Evolutionary conservation across 2,329 filamentous ascomycete species (phyloP), one percentile per base, ranked within the genome.

Genomic region (Ceratocystis huliohia): DNA sequence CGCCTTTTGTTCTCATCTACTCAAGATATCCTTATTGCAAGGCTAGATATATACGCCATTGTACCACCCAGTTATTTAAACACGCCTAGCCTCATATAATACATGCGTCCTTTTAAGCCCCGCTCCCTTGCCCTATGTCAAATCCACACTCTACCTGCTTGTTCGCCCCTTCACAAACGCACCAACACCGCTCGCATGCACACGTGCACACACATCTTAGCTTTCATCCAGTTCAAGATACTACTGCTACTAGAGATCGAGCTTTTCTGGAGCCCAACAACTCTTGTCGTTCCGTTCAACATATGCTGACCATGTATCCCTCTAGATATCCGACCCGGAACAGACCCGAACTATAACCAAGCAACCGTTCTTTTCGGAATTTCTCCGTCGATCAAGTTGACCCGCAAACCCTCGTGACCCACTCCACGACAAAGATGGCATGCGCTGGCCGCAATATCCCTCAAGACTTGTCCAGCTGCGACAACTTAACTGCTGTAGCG

Each of bases 401-500:
- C 48, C n/a, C 20, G 22, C 22, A 22, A 37, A 13, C n/a, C 50
- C 33, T 33, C 44, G 28, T 25, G 50, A 30, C 46, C 2, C 22
- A 41, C 13, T 41, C 10, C 37, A 13, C 57, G 33, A 44, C 56
- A 59, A 69, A 59, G 45, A 66, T 69, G 84, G 81, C 82, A 81
- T 79, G 82, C 79, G 81, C 81, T 82, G 82, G 78, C 81, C 83
- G 83, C 82, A 83, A 85, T 82, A 86, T 85, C 78, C 81, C 80
- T 74, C 81, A 80, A 80, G 78, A 81, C 79, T 80, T 78, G 78
- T 74, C 75, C 75, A 77, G 76, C 80, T 83, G 83, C 86, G 84
- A 87, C 84, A 84, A 82, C 84, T 87, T 87, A 76, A 78, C 83
- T 86, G 84, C 78, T 85, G 84, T 86, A 85, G 84, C 83, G 81